A percentile compares a stretch with the other conserved stretches of the same genome.
phyloP scores from a whole-genome alignment of 306 rosid genomes.

The Trifolium repens region DNA sequence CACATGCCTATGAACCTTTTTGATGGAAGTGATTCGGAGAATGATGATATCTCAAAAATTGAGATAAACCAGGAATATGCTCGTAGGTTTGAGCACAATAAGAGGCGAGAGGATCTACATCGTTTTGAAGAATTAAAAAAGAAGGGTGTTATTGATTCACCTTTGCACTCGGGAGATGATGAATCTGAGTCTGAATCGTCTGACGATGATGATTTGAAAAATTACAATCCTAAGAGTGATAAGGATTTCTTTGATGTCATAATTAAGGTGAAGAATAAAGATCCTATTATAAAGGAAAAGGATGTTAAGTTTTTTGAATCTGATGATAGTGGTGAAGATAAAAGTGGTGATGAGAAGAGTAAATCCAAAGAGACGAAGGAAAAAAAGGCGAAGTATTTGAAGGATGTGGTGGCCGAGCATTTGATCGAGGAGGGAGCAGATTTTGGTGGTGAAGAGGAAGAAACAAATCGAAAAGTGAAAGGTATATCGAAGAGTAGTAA shows the following conservation, averaged over 20 bases:
- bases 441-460: constrained; percentile 50
- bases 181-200: constrained; percentile 52
- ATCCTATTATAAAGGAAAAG: constrained; percentile 65
- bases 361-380: constrained; percentile 32
- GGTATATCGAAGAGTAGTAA: constrained; percentile 27
- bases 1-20: constrained; percentile 42
- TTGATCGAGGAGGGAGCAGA: constrained; percentile 77
- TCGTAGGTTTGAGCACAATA: constrained; percentile 69
- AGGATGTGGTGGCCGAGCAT: constrained; percentile 76
- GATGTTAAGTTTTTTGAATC: constrained; percentile 62
- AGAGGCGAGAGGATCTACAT: constrained; percentile 85
- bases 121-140: constrained; percentile 75
- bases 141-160: constrained; percentile 63
- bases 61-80: constrained; percentile 61
- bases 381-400: constrained; percentile 59
- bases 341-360: constrained; percentile 24
- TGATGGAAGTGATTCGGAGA: constrained; percentile 69
- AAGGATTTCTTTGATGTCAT: constrained; percentile 67
- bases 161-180: constrained; percentile 44
- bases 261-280: constrained; percentile 71
- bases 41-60: constrained; percentile 56
- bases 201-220: constrained; percentile 43
- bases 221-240: constrained; percentile 40
- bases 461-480: constrained; percentile 24
- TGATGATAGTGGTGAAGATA: constrained; percentile 50